These are phyloP conservation scores for Syzygium malaccense DNA, from an alignment of 441 rosid genomes.

Conservation along the genomic window DNA sequence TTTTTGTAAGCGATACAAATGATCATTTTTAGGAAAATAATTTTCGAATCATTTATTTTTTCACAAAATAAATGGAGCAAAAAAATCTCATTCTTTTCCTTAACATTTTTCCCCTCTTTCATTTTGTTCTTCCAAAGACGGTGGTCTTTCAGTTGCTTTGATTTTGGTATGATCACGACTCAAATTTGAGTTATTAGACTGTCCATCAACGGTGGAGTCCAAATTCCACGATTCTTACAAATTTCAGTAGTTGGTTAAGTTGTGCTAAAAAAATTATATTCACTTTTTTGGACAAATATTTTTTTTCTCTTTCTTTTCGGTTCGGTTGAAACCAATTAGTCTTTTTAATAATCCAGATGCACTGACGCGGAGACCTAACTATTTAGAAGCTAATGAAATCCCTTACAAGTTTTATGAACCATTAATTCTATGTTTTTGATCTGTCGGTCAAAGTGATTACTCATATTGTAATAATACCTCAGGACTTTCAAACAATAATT, in stretches of 20 bases:
- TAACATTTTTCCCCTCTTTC: neutral
- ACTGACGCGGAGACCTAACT: neutral
- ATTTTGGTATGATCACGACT: neutral
- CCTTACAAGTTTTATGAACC: accelerated
- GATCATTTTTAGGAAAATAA: too few species aligned
- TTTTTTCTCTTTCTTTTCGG: neutral
- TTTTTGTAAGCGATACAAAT: too few species aligned
- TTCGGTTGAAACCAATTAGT: too few species aligned
- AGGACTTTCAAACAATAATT: neutral
- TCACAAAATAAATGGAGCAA: too few species aligned
- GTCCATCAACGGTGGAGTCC: neutral
- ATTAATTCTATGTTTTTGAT: neutral
- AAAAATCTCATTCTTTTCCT: neutral
- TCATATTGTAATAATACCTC: neutral
- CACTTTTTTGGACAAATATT: neutral
- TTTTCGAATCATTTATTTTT: too few species aligned
- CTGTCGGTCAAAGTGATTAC: accelerated
- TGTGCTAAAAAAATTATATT: neutral
- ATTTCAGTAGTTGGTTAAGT: neutral
- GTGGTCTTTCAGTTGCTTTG: neutral
- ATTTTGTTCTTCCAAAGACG: neutral
- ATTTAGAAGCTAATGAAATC: accelerated
- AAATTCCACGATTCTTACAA: neutral
- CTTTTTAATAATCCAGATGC: too few species aligned
- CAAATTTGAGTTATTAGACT: neutral